Conservation (phyloP, 441 rosid species). For the Breynia disticha region DNA sequence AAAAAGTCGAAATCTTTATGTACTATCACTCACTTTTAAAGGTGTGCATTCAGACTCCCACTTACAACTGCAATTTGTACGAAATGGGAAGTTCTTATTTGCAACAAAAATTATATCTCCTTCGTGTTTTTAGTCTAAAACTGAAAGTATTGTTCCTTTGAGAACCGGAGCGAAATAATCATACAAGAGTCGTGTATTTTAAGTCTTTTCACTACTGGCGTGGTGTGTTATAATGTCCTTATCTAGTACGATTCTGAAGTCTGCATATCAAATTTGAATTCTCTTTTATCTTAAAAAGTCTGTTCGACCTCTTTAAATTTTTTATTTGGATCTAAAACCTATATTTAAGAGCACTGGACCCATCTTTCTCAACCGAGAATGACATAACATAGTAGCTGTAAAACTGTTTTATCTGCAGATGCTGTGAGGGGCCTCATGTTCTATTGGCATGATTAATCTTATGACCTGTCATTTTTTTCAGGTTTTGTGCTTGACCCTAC, state of each 20-base stretch:
- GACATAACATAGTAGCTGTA: neutral
- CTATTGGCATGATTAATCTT: neutral
- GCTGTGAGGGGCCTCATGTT: neutral
- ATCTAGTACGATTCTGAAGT: neutral
- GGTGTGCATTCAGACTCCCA: too few species aligned
- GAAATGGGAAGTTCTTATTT: too few species aligned
- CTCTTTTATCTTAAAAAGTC: too few species aligned
- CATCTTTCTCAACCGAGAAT: neutral
- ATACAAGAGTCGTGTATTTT: neutral
- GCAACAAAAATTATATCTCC: too few species aligned
- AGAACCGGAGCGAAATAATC: neutral
- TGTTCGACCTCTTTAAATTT: neutral
- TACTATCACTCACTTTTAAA: too few species aligned
- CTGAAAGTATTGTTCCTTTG: too few species aligned
- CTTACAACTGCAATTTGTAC: too few species aligned
- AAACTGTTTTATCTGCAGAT: neutral
- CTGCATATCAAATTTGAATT: too few species aligned
- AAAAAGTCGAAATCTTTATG: too few species aligned
- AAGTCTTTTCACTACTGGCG: slow-evolving; percentile 1
- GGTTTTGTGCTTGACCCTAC: slow-evolving; percentile 47
- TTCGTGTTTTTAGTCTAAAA: too few species aligned
- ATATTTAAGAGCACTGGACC: neutral
- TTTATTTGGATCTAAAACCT: neutral
- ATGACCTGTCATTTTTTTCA: slow-evolving; percentile 9
- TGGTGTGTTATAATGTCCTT: neutral